Percentiles rank a stretch among this genome's conserved stretches.
Evolutionary conservation across 345 rosid genomes (phyloP).

Genomic region (Psidium friedrichsthalianum): DNA sequence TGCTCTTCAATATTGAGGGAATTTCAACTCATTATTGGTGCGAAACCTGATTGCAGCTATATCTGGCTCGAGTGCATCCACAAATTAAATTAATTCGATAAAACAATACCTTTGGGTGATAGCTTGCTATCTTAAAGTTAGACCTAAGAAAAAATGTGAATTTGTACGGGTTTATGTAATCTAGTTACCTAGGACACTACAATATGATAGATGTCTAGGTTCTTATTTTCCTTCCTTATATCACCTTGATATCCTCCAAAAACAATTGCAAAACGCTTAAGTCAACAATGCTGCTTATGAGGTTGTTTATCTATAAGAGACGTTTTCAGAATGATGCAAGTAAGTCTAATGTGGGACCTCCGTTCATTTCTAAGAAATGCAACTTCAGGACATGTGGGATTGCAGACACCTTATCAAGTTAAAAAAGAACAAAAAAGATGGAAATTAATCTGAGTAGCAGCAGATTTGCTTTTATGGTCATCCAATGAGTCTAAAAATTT

Average conservation of each 20-base stretch:
- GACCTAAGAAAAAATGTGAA: background rate
- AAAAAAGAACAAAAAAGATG: background rate
- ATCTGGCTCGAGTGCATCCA: background rate
- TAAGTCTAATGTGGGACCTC: background rate
- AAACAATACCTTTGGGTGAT: background rate
- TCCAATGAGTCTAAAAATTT: background rate
- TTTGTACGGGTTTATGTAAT: background rate
- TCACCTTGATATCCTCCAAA: too few species aligned
- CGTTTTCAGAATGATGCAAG: background rate
- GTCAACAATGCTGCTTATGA: background rate
- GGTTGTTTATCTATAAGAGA: background rate
- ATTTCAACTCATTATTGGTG: background rate
- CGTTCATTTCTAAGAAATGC: background rate
- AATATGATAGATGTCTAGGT: background rate
- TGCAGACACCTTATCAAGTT: background rate
- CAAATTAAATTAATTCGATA: background rate
- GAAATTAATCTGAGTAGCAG: background rate
- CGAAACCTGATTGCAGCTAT: background rate
- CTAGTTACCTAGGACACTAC: background rate
- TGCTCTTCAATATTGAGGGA: background rate
- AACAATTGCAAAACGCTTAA: background rate
- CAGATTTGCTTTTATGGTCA: background rate
- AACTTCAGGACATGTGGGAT: background rate
- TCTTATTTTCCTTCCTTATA: too few species aligned
- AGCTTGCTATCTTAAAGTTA: background rate